phyloP scores from a whole-genome alignment of 345 rosid genomes.

The Lenwebbia sp. region DNA sequence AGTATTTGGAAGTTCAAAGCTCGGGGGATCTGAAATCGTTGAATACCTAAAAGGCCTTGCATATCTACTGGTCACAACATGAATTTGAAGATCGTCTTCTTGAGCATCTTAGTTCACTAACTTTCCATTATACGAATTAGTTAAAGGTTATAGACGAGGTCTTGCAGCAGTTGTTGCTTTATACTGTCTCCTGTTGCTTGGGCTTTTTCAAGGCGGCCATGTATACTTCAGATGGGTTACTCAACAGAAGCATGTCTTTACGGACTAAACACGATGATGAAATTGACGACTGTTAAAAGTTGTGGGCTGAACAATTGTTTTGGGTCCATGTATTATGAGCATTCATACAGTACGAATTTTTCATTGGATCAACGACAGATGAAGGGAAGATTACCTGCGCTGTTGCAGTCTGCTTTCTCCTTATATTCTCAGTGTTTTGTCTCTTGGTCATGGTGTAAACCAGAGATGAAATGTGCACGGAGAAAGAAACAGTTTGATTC shows the following conservation, averaged over 20 bases:
- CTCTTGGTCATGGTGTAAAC: background rate
- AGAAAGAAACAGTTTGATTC: background rate
- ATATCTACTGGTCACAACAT: conserved; percentile 79
- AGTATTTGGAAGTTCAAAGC: conserved; percentile 93
- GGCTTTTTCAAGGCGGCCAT: background rate
- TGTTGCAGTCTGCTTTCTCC: background rate
- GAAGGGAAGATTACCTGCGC: background rate
- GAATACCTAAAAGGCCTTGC: conserved; percentile 87
- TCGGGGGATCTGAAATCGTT: conserved; percentile 96
- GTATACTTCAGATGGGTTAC: background rate
- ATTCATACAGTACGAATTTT: background rate
- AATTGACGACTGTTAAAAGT: background rate
- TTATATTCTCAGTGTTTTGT: background rate
- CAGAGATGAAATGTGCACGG: background rate
- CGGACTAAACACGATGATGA: background rate
- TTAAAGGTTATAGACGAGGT: background rate
- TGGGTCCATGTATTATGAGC: background rate
- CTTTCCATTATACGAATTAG: background rate
- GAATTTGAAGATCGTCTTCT: background rate
- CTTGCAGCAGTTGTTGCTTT: background rate
- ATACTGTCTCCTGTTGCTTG: background rate
- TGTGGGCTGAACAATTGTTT: background rate
- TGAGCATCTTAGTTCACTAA: background rate
- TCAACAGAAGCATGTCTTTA: background rate
- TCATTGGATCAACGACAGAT: background rate